These are phyloP conservation scores for Colletotrichum limetticola DNA, from an alignment of 2,329 filamentous ascomycete genomes.

Conservation along the genomic window DNA sequence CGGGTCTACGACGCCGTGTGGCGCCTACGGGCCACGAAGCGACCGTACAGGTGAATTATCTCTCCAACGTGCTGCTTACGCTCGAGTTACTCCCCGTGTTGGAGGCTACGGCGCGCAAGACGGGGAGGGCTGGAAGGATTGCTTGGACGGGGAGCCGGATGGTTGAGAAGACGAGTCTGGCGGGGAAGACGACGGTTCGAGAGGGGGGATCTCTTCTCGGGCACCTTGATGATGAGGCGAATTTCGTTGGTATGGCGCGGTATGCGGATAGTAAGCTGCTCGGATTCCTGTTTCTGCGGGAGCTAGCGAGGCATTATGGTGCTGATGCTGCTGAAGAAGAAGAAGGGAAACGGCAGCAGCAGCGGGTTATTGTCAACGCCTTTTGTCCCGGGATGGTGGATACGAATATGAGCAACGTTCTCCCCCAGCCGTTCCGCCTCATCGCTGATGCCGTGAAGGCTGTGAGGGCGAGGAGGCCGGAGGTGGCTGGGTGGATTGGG, in stretches of 20 bases:
- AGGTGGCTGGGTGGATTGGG: constrained; percentile 17
- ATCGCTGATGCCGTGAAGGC: constrained; percentile 1
- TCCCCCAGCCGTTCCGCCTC: not conserved
- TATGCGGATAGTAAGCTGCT: constrained; percentile 24
- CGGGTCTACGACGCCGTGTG: constrained; percentile 1
- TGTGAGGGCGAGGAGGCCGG: not conserved
- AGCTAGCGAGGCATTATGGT: not conserved
- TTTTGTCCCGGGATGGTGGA: constrained; percentile 28
- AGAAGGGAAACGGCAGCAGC: not conserved
- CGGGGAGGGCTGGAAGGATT: not conserved
- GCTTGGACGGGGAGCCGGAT: constrained; percentile 9
- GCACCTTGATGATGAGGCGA: not conserved
- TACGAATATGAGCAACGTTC: constrained; percentile 19
- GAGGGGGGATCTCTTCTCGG: constrained; percentile 24
- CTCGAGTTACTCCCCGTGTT: constrained; percentile 35
- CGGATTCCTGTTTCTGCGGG: constrained; percentile 2
- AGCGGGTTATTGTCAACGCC: constrained; percentile 18
- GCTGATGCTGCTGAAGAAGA: not conserved
- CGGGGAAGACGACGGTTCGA: not conserved
- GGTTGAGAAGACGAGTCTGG: not conserved
- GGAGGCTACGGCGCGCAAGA: constrained; percentile 17
- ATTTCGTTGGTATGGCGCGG: constrained; percentile 14
- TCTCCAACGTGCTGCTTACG: constrained; percentile 40
- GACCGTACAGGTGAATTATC: constrained; percentile 40
- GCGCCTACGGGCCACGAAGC: constrained; percentile 36